These are phyloP conservation scores for Cyclocybe aegerita DNA, from an alignment of 768 basidiomycete species.

Conservation along the genomic window DNA sequence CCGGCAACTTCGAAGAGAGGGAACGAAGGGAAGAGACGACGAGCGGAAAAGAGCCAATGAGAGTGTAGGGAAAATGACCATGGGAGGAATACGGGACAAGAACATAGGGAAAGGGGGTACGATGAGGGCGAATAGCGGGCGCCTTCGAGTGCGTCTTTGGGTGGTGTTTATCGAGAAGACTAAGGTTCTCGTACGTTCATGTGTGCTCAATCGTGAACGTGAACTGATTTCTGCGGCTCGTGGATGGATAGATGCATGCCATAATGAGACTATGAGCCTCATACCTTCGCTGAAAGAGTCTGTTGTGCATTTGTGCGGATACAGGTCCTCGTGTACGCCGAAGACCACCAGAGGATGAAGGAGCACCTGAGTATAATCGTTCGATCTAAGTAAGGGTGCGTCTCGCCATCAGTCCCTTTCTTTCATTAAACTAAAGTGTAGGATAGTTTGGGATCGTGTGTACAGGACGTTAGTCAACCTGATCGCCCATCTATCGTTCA, in stretches of 20 bases:
- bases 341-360: constrained; percentile 50
- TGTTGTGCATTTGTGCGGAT: constrained; percentile 15
- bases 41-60: no score
- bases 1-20: no score
- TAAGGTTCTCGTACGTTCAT: constrained; percentile 15
- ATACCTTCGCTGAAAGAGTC: constrained; percentile 22
- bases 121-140: not conserved
- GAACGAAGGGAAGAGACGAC: no score
- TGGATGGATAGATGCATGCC: constrained; percentile 8
- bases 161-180: constrained; percentile 2
- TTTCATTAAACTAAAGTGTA: not conserved
- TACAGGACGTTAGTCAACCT: constrained; percentile 66
- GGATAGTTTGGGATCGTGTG: not conserved
- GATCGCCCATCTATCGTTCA: constrained; percentile 53
- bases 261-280: constrained; percentile 26
- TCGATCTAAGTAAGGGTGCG: constrained; percentile 57
- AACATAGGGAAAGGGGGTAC: no score
- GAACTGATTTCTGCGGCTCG: not conserved
- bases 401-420: constrained; percentile 1
- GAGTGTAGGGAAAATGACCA: no score
- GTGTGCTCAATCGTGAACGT: constrained; percentile 20
- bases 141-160: not conserved
- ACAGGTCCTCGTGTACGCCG: constrained; percentile 10
- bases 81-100: no score
- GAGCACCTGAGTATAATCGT: constrained; percentile 54